These are phyloP conservation scores for Penicillium herquei DNA, from an alignment of 495 filamentous ascomycete genomes.

Conservation along the genomic window DNA sequence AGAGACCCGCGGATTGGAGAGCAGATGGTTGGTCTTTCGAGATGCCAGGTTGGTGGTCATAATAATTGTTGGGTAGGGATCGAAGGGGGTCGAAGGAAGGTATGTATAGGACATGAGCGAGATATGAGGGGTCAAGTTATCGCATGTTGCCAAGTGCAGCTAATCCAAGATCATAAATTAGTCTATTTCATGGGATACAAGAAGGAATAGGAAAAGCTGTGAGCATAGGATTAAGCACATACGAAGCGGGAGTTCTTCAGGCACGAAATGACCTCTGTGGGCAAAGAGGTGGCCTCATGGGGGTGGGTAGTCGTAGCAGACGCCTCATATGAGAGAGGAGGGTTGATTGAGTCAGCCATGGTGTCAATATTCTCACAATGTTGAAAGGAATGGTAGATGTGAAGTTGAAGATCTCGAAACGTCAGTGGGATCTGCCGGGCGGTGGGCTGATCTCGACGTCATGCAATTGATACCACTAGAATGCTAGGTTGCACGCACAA, in stretches of 20 bases:
- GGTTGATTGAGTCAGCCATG: conserved; percentile 49
- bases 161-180: conserved; percentile 29
- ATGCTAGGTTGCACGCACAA: too few relatives aligned
- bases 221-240: conserved; percentile 24
- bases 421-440: neutral
- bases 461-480: conserved; percentile 1
- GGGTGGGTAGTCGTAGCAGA: conserved; percentile 71
- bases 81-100: conserved; percentile 78
- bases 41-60: conserved; percentile 91
- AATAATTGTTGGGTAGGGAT: conserved; percentile 71
- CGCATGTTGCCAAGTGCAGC: conserved; percentile 94
- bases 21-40: conserved; percentile 84
- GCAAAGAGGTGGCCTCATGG: conserved; percentile 65
- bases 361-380: neutral
- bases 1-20: conserved; percentile 84
- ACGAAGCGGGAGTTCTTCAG: conserved; percentile 95
- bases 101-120: conserved; percentile 99
- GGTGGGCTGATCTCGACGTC: conserved; percentile 2
- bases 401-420: neutral
- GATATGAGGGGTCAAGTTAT: conserved; percentile 81
- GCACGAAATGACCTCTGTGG: conserved; percentile 81
- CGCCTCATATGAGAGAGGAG: conserved; percentile 71
- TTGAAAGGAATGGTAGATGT: neutral
- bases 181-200: neutral
- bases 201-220: neutral